Conservation (phyloP, 495 filamentous ascomycete genomes). For the Amniculicola lignicola region DNA sequence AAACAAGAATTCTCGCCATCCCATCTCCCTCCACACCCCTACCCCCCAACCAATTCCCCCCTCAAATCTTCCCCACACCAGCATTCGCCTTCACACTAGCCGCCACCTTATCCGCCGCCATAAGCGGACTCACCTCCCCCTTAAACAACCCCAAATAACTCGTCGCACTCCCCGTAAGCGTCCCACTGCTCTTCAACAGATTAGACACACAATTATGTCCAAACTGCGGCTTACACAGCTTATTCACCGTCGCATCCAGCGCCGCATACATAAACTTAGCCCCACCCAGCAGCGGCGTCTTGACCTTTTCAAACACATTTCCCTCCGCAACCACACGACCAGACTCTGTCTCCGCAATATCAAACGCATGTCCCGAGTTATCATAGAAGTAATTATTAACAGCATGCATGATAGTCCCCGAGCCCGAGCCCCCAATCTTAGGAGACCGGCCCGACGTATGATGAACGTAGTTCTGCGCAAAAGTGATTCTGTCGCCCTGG, state of each 20-base stretch:
- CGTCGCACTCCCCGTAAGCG: too few species aligned
- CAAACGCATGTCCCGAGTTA: neutral
- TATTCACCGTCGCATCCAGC: neutral
- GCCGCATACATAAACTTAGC: neutral
- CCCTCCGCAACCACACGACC: slow-evolving; percentile 1
- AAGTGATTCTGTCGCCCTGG: slow-evolving; percentile 44
- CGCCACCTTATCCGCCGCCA: neutral
- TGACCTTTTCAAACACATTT: neutral
- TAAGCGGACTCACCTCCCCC: neutral
- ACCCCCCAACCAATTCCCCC: too few species aligned
- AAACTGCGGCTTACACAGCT: too few species aligned
- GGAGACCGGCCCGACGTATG: slow-evolving; percentile 46
- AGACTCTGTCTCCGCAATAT: neutral
- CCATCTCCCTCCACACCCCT: too few species aligned
- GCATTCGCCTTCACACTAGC: neutral
- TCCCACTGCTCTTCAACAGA: too few species aligned
- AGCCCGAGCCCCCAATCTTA: slow-evolving; percentile 47
- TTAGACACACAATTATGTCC: too few species aligned
- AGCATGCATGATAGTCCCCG: slow-evolving; percentile 47
- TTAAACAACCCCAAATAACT: neutral
- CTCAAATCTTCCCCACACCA: neutral
- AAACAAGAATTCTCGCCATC: too few species aligned
- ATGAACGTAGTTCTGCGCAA: slow-evolving; percentile 49
- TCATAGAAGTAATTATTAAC: slow-evolving; percentile 14
- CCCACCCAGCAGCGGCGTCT: neutral